Conservation (phyloP, 2,329 filamentous ascomycete genomes). For the Nemania sp. region DNA sequence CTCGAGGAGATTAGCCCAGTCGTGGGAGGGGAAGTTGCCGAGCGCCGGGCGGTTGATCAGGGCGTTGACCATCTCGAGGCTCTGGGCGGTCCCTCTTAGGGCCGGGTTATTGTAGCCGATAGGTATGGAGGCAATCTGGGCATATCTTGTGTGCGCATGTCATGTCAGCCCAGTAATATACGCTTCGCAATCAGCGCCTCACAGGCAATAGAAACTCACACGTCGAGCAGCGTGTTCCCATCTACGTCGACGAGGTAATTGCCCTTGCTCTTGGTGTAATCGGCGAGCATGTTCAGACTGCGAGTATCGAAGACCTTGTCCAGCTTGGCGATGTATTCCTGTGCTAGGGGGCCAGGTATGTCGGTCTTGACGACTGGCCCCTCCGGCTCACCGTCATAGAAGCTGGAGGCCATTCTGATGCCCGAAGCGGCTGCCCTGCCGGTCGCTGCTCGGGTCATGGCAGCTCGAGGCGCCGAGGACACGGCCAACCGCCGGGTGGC, state of each 20-base stretch:
- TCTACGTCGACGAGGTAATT: conserved; percentile 81
- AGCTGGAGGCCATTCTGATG: conserved; percentile 38
- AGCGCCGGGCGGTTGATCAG: conserved; percentile 88
- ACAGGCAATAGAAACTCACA: conserved; percentile 52
- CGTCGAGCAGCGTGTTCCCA: conserved; percentile 73
- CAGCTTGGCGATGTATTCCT: conserved; percentile 70
- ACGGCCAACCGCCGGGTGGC: conserved; percentile 25
- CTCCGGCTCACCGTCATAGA: conserved; percentile 52
- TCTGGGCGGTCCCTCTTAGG: conserved; percentile 70
- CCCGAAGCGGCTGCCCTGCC: conserved; percentile 27
- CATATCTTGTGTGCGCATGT: conserved; percentile 62
- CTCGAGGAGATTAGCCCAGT: conserved; percentile 81
- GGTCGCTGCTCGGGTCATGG: conserved; percentile 24
- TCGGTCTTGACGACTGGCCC: conserved; percentile 58
- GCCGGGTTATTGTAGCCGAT: conserved; percentile 90
- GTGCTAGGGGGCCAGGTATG: conserved; percentile 78
- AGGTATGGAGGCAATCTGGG: conserved; percentile 91
- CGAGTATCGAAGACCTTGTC: conserved; percentile 83
- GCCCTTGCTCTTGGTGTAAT: conserved; percentile 74
- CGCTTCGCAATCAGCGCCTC: not conserved
- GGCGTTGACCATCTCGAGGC: conserved; percentile 77
- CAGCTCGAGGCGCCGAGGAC: conserved; percentile 22
- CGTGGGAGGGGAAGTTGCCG: conserved; percentile 85
- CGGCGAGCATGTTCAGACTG: conserved; percentile 80
- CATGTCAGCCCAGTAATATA: conserved; percentile 17